Evolutionary conservation across 2,329 filamentous ascomycete genomes (phyloP), one percentile per base, ranked within the genome.

Genomic region (Aspergillus ochraceus): DNA sequence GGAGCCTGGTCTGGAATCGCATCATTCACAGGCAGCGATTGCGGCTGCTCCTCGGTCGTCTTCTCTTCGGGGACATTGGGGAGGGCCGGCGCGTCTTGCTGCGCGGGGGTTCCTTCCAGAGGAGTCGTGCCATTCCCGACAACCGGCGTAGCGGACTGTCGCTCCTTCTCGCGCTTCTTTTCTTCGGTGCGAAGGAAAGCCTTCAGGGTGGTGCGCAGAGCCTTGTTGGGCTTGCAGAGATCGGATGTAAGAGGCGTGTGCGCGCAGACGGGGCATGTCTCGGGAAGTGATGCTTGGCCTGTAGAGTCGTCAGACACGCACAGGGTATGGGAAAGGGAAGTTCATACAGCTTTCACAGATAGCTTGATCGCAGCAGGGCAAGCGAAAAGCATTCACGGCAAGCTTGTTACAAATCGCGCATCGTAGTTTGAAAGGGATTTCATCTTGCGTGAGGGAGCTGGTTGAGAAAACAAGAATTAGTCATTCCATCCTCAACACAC

Each of bases 361-460:
- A 46, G 90, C 89, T 73, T 96, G 94, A 72, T 97, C 95, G 76
- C 95, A 99, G 78, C 95, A 99, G 1, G 93, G 91, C 29, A 97
- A 83, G 64, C 93, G 90, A 75, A 92, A 96, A 9, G 94, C 91
- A 74, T 97, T 96, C 65, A 96, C 82, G 30, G 92, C 93, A 60
- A 98, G 83, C 76, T 91, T 92, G 79, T 90, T 95, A 79, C 95
- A 99, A 68, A 92, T 91, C 55, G 92, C 92, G 81, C 95, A 99
- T 77, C 93, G 90, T 64, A 99, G 85, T 82, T 97, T 97, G 71
- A 93, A 92, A n/a, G 95, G 95, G 59, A 97, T 92, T 63, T 95
- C 91, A 69, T 94, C 91, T 65, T 90, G 86, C 20, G 86, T 81
- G 61, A 97, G 83, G 53, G 90, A 89, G 75, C 92, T 96, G 39